Percentiles rank a stretch among this genome's conserved stretches.
These are phyloP conservation scores for Strobilomyces echinocephalus DNA, from an alignment of 768 basidiomycete species.

Conservation along the genomic window DNA sequence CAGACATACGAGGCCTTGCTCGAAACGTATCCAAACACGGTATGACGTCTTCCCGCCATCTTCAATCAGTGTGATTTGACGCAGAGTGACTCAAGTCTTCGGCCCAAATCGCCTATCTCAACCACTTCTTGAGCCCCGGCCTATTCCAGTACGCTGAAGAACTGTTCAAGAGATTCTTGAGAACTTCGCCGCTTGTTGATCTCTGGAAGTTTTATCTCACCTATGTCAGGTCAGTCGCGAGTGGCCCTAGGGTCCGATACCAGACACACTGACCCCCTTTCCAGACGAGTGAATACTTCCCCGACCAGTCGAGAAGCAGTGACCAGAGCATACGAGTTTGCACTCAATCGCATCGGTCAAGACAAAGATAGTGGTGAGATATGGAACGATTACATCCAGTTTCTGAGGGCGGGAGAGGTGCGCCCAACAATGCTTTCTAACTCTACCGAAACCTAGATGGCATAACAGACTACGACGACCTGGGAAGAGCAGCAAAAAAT, in stretches of 20 bases:
- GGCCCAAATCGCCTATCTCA: constrained; percentile 81
- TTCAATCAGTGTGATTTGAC: constrained; percentile 24
- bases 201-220: constrained; percentile 92
- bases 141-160: constrained; percentile 76
- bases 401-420: constrained; percentile 76
- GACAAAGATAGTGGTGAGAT: constrained; percentile 91
- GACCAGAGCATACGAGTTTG: constrained; percentile 89
- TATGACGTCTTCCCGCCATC: constrained; percentile 44
- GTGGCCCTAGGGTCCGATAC: constrained; percentile 6
- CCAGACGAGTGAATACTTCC: constrained; percentile 64
- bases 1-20: constrained; percentile 79
- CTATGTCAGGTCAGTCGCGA: constrained; percentile 73
- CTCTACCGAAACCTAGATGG: constrained; percentile 2
- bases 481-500: constrained; percentile 97
- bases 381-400: constrained; percentile 92
- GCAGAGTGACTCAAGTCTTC: constrained; percentile 49
- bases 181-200: constrained; percentile 80
- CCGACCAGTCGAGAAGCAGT: constrained; percentile 71
- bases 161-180: constrained; percentile 85
- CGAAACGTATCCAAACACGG: constrained; percentile 86
- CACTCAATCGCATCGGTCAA: constrained; percentile 81
- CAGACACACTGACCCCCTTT: constrained; percentile 10
- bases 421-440: constrained; percentile 22
- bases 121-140: constrained; percentile 63
- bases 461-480: constrained; percentile 59